A percentile compares a stretch with the other conserved stretches of the same genome.
These are phyloP conservation scores for Ophiostoma triangulosporum DNA, from an alignment of 2,329 filamentous ascomycete genomes.

Conservation along the genomic window DNA sequence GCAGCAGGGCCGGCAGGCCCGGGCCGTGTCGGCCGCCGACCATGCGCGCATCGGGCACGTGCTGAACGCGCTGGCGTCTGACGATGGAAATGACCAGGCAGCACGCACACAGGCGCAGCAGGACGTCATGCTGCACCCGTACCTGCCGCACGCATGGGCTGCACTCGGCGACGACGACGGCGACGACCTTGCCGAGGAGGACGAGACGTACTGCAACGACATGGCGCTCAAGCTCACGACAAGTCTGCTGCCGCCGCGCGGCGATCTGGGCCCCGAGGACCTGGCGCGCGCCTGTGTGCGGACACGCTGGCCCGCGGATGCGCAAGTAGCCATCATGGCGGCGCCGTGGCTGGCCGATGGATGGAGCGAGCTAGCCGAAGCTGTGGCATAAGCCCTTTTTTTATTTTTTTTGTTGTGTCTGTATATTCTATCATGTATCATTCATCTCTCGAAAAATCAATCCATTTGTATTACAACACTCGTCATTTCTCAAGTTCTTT, in stretches of 20 bases:
- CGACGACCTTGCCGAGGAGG: slow-evolving; percentile 23
- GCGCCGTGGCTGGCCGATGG: slow-evolving; percentile 63
- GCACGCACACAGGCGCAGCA: slow-evolving; percentile 49
- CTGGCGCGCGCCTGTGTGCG: slow-evolving; percentile 62
- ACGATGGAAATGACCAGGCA: slow-evolving; percentile 30
- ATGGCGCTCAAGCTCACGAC: slow-evolving; percentile 74
- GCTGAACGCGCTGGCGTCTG: slow-evolving; percentile 55
- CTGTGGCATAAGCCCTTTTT: slow-evolving; percentile 15
- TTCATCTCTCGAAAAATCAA: too few species aligned
- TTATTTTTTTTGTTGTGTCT: too few species aligned
- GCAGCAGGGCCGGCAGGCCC: slow-evolving; percentile 36
- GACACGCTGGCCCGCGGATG: slow-evolving; percentile 57
- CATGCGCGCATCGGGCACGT: slow-evolving; percentile 60
- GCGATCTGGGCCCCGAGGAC: slow-evolving; percentile 52
- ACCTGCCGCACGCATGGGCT: slow-evolving; percentile 69
- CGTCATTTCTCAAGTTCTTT: neutral
- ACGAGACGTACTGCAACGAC: slow-evolving; percentile 40
- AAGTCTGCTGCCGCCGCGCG: slow-evolving; percentile 59
- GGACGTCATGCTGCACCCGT: slow-evolving; percentile 69
- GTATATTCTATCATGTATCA: too few species aligned
- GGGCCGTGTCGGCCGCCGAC: slow-evolving; percentile 41
- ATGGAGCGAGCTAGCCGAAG: slow-evolving; percentile 45
- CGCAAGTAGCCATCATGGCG: slow-evolving; percentile 62
- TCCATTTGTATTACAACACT: slow-evolving; percentile 1
- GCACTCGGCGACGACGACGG: slow-evolving; percentile 42